These are phyloP conservation scores for Naganishia kalamii DNA, from an alignment of 768 basidiomycete species.

Conservation along the genomic window DNA sequence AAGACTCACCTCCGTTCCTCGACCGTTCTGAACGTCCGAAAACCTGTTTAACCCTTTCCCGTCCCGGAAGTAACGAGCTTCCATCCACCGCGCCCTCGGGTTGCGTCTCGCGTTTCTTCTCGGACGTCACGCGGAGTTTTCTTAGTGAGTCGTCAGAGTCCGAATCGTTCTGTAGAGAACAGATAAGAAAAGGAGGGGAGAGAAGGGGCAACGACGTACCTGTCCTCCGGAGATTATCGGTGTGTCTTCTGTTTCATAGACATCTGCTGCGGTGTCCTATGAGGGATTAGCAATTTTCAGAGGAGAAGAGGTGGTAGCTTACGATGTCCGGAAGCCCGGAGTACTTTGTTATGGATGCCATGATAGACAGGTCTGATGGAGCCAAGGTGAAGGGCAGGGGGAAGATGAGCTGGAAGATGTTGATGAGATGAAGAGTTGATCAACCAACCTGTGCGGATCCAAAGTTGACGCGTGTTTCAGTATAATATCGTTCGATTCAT, in stretches of 20 bases:
- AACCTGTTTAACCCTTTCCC: constrained; percentile 29
- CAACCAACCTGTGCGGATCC: no score
- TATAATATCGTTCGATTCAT: no score
- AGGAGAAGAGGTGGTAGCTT: constrained; percentile 8
- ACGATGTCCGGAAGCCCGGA: constrained; percentile 46
- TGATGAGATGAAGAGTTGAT: no score
- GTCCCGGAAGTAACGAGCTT: constrained; percentile 28
- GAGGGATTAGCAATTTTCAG: neutral
- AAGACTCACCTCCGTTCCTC: constrained; percentile 10
- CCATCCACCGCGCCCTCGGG: constrained; percentile 31
- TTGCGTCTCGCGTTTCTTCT: neutral
- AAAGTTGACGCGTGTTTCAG: no score
- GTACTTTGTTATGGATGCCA: constrained; percentile 33
- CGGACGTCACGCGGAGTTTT: constrained; percentile 20
- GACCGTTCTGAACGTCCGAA: constrained; percentile 32
- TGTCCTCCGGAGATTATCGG: constrained; percentile 30
- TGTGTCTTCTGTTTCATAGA: constrained; percentile 46
- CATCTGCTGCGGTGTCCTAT: constrained; percentile 45
- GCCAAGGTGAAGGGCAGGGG: no score
- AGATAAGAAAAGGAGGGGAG: neutral
- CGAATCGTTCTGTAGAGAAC: constrained; percentile 24
- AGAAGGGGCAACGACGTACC: constrained; percentile 22
- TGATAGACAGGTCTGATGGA: neutral
- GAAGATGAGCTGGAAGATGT: no score
- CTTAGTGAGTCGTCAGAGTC: constrained; percentile 22